Base-by-base conservation (phyloP, 2,329 filamentous ascomycete species). In the Alternaria atra region DNA sequence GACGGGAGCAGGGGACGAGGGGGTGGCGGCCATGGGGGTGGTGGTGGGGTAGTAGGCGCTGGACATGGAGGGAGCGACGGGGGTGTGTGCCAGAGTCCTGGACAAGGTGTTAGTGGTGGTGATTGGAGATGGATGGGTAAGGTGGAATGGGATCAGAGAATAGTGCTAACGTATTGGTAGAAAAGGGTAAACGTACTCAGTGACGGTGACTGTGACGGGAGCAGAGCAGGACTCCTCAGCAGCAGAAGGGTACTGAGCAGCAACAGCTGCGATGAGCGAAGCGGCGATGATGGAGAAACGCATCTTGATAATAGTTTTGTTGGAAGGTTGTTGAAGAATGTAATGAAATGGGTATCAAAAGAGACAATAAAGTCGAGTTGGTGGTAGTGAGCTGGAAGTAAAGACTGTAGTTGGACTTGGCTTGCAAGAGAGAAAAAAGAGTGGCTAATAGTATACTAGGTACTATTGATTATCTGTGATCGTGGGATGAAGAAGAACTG, bases 201-300 rank as follows among this genome's bases (percentile, higher is more conserved):
- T 77, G 51, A 76, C 67, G 23, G 73, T 75, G 56, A 73, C 60
- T 27, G 73, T 75, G 39, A 67, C 58, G 35, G 66, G 39, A 20
- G 58, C 57, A 29, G 64, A 56, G 67, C 74, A 77, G 43, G 62
- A 47, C 47, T 72, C 69, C 7, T 70, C 68, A 55, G 50, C 35
- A 32, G 29, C 51, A 37, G 63, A 58, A 50, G 58, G 50, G 58
- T 67, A 68, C 27, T 67, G 66, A 4, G 73, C 73, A 52, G 67
- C 66, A 46, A 65, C 73, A 42, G 68, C 68, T 50, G 70, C 68
- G 52, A 70, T 52, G 57, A 74, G 48, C 39, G 71, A 62, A 61
- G 72, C 70, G 66, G 68, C 60, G 55, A 73, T 44, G 52, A 72
- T 60, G 66, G 73, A 69, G 72, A 75, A 76, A 70, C 71, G 72